Evolutionary conservation across 495 filamentous ascomycete species (phyloP).

Genomic region (Neurospora sp.): DNA sequence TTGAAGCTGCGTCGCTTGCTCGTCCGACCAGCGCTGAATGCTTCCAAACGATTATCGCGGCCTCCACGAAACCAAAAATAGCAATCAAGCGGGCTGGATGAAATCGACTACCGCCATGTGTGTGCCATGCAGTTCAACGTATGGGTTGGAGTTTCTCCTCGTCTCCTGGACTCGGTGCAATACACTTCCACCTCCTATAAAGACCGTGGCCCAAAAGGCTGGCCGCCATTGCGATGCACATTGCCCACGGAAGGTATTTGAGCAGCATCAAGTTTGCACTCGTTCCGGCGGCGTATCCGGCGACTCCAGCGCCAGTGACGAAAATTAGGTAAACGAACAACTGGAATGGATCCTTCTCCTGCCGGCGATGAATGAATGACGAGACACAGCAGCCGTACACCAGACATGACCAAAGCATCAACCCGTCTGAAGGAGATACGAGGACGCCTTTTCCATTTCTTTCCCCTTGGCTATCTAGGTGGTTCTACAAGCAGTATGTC

Average conservation of each 20-base stretch:
- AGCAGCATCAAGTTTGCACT: conserved; percentile 33
- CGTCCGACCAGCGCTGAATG: neutral
- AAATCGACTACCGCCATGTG: neutral
- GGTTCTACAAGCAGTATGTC: neutral
- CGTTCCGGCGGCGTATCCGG: conserved; percentile 21
- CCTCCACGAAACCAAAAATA: neutral
- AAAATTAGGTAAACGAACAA: conserved; percentile 26
- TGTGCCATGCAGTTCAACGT: neutral
- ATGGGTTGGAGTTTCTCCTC: neutral
- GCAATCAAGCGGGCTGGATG: neutral
- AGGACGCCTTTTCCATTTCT: conserved; percentile 7
- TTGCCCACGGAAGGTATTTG: conserved; percentile 32
- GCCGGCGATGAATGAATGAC: conserved; percentile 32
- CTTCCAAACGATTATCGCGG: neutral
- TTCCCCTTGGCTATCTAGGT: neutral
- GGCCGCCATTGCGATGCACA: conserved; percentile 31
- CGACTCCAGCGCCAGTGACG: conserved; percentile 17
- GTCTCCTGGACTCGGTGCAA: neutral
- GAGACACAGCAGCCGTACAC: conserved; percentile 37
- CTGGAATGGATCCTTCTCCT: conserved; percentile 30
- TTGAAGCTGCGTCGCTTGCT: neutral
- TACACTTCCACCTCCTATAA: conserved; percentile 3
- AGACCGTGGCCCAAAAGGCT: conserved; percentile 19
- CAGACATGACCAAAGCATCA: conserved; percentile 36
- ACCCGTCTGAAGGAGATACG: conserved; percentile 21